Base-by-base conservation (phyloP, 768 basidiomycete genomes). In the Russula vinacea region DNA sequence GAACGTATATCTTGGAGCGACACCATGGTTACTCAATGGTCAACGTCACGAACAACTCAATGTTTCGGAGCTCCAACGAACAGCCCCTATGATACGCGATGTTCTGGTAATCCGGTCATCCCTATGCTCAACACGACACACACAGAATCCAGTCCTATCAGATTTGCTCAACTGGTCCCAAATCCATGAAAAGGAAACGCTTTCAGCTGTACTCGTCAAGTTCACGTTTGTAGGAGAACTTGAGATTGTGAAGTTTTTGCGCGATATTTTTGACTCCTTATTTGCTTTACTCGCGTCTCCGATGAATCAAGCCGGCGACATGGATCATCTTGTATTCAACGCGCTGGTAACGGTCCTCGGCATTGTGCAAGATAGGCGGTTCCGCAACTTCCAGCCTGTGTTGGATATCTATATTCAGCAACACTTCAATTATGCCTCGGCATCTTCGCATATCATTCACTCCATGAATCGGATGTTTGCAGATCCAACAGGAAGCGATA, bases 211-310 rank as follows among this genome's bases (percentile, higher is more conserved):
- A 14, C 83, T 98, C 58, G 81, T 82, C 66, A 87, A 91, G 74
- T 93, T 98, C 74, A 88, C 89, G 3, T 98, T 94, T 72, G 94
- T 94, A 19, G 88, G 90, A 10, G 95, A 98, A 75, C 88, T 91
- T 19, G 95, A 98, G 76, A 93, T 95, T 40, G 90, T 95, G 74
- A 95, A 94, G 74, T 95, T 94, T 74, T 80, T 94, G 22, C 84
- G 89, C 29, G 86, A 92, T 71, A 92, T 95, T 67, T 94, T 98
- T 72, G 93, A 98, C 71, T 85, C 94, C 0, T 84, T 98, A 9
- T 98, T 98, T 73, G 88, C 85, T 17, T 93, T 98, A 66, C 80
- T 98, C 55, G 80, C 87, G 1, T 93, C 93, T 19, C 76, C 79
- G 16, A 80, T 79, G 67, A 94, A 95, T 68, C 85, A 85, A 62